Evolutionary conservation across 148 eudicot species (phyloP), one percentile per base, ranked within the genome.

Genomic region (Cornus kousa): DNA sequence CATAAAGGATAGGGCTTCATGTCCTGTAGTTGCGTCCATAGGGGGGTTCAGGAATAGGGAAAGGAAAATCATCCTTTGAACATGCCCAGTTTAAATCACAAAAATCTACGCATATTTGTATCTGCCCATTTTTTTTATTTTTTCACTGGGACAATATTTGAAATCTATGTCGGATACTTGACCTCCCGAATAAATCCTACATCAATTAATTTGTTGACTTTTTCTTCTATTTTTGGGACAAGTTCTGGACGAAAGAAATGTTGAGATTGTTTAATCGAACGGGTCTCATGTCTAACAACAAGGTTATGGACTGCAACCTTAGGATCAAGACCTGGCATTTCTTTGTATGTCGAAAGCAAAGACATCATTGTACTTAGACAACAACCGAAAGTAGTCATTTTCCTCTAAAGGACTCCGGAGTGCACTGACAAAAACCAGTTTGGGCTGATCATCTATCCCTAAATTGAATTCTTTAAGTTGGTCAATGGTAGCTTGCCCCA

Each of bases 91-190:
- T 78, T 28, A 28, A 28, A 28, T 28, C 28, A 28, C 28, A 1
- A 28, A 28, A 28, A 28, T 28, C 28, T 28, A 28, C 28, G 28
- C 28, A 28, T 28, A 28, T 28, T 28, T 1, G 28, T 28, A 28
- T 28, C 28, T 28, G 55, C 9, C 76, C 70, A 23, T 78, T 78
- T 23, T 78, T 71, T 59, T 78, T 78, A n/a, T n/a, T 28, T 28
- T 10, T 32, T 23, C 2, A 71, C 76, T 0, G 67, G 75, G n/a
- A 77, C 59, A 22, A 77, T 46, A 32, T 10, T 28, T n/a, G 73
- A 40, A 5, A 40, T 37, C 22, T 12, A 28, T 28, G 28, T 28
- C 28, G 28, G 28, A 28, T 28, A 28, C 28, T 28, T 28, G 1
- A 28, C 28, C 28, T 28, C 28, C 28, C 28, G 28, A 28, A 28